Evolutionary conservation across 2,329 filamentous ascomycete species (phyloP).

Genomic region (Ophioceras dolichostomum): DNA sequence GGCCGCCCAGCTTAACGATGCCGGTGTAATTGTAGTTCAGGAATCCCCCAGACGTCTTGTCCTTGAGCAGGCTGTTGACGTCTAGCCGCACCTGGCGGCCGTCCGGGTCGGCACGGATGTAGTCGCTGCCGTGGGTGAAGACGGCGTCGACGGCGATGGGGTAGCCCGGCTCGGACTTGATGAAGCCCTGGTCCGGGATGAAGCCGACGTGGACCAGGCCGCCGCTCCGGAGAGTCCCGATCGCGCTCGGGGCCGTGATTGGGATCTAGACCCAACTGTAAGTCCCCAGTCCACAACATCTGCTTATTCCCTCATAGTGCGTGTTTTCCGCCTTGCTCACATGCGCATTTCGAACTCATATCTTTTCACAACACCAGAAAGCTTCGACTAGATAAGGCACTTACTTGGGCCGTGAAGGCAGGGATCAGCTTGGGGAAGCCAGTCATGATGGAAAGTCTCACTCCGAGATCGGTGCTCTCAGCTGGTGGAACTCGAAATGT

Average conservation of each 20-base stretch:
- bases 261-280: conserved; percentile 10
- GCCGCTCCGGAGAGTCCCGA: conserved; percentile 17
- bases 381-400: no score
- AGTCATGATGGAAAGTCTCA: no score
- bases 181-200: conserved; percentile 12
- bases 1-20: conserved; percentile 16
- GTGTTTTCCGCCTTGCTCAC: no score
- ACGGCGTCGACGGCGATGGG: conserved; percentile 22
- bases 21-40: conserved; percentile 25
- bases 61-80: conserved; percentile 22
- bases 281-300: no score
- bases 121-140: conserved; percentile 27
- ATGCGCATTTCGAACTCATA: no score
- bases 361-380: no score
- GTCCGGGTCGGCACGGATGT: conserved; percentile 23
- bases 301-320: no score
- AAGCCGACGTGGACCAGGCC: conserved; percentile 18
- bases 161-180: conserved; percentile 24
- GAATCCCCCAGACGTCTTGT: conserved; percentile 15
- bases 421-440: conserved; percentile 25
- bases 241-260: conserved; percentile 13
- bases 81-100: conserved; percentile 24
- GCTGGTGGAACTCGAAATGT: no score
- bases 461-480: no score
- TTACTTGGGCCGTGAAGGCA: conserved; percentile 24